Percentiles rank a stretch among this genome's conserved stretches.
Conservation (phyloP, 345 rosid species). For the Rhodamnia argentea region DNA sequence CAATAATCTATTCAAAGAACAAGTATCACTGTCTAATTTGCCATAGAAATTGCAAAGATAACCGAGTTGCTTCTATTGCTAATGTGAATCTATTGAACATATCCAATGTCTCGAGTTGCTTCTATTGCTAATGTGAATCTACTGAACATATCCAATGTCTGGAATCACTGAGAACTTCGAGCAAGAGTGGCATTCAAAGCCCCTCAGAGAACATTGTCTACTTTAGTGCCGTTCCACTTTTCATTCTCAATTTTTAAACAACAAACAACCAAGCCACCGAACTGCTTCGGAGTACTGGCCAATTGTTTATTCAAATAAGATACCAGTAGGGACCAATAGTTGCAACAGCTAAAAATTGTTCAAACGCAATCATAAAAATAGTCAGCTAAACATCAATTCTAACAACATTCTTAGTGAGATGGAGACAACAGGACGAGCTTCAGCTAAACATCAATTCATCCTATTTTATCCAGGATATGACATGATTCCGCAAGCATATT, state of each 20-base stretch:
- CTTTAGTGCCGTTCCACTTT: neutral
- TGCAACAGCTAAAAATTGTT: neutral
- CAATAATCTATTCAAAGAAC: neutral
- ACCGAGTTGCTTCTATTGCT: neutral
- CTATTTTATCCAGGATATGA: neutral
- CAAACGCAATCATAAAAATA: neutral
- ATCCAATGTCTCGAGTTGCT: neutral
- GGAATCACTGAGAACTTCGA: neutral
- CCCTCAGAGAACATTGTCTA: neutral
- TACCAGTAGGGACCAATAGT: neutral
- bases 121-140: neutral
- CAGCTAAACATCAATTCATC: neutral
- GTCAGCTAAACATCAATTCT: neutral
- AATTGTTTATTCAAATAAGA: neutral
- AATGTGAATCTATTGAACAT: neutral
- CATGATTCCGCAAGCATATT: neutral
- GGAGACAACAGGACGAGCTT: neutral
- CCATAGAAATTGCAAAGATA: neutral
- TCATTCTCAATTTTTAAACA: neutral
- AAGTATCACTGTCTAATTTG: neutral
- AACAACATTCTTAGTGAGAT: neutral
- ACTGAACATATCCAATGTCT: neutral
- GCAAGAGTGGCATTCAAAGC: neutral
- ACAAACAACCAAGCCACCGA: neutral
- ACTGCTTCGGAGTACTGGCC: neutral